A percentile compares a stretch with the other conserved stretches of the same genome.
Conservation (phyloP, 1,139 yeast genomes). For the Blastobotrys persicus region DNA sequence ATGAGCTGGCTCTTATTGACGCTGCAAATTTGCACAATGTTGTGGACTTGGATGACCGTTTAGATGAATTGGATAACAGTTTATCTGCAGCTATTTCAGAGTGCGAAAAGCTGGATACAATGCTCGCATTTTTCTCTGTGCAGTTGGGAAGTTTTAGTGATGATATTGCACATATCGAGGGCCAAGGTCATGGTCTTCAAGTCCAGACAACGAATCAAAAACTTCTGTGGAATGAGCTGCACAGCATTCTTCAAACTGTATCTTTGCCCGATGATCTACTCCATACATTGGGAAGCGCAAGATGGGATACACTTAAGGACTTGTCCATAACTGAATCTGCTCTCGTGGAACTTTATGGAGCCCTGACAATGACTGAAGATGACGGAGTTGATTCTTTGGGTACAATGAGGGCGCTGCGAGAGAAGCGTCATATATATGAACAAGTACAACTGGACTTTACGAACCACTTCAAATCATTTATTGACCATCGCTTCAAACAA, state of each 20-base stretch:
- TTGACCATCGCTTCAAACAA: slow-evolving; percentile 45
- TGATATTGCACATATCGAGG: slow-evolving; percentile 69
- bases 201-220: slow-evolving; percentile 81
- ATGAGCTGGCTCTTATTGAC: slow-evolving; percentile 51
- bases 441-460: slow-evolving; percentile 54
- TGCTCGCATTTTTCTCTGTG: slow-evolving; percentile 55
- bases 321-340: slow-evolving; percentile 55
- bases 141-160: slow-evolving; percentile 60
- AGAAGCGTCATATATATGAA: slow-evolving; percentile 63
- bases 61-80: slow-evolving; percentile 46
- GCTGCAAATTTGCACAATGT: slow-evolving; percentile 50
- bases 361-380: slow-evolving; percentile 38
- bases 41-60: slow-evolving; percentile 44
- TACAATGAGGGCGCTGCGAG: slow-evolving; percentile 70
- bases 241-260: slow-evolving; percentile 65
- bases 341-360: slow-evolving; percentile 59
- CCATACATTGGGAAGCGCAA: slow-evolving; percentile 46
- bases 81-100: slow-evolving; percentile 53
- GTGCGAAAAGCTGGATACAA: slow-evolving; percentile 61
- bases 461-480: slow-evolving; percentile 46
- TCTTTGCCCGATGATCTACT: slow-evolving; percentile 60
- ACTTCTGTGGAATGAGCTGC: slow-evolving; percentile 64
- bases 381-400: slow-evolving; percentile 50
- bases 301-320: slow-evolving; percentile 49
- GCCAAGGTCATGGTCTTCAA: slow-evolving; percentile 78